Base-by-base conservation (phyloP, 78 protist species). In the Kipferlia bialata region DNA sequence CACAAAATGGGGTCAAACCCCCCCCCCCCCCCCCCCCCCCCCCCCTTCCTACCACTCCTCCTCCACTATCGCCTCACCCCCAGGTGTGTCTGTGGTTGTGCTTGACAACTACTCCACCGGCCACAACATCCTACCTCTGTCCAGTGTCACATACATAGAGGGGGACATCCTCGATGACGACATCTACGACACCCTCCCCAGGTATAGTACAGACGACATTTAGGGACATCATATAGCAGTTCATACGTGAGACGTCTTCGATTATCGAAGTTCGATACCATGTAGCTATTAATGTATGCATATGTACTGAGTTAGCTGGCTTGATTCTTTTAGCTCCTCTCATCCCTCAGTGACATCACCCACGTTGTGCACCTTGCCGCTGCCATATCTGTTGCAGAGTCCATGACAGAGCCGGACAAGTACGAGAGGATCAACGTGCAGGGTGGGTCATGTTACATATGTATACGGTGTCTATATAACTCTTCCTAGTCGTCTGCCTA, bases 351-450 rank as follows among this genome's bases (percentile, higher is more conserved):
- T 13, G 59, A 36, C n/a, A 48, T 67, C n/a, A 44, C 56, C 37
- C 59, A 36, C 34, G 31, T 59, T 2, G 26, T 77, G 17, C 81
- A 77, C 38, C 58, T 77, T 1, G 81, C 76, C 17, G 81, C 81
- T 2, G 55, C 61, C 24, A 70, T 77, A 10, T 63, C 66, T 6
- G 75, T 70, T 2, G 51, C 66, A 22, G 75, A 77, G 28, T 68
- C 72, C 20, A 70, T 77, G 73, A 5, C 16, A 12, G 12, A 62
- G 18, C 73, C 73, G 48, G 61, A 34, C 29, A 69, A 77, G 22
- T 77, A 60, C 66, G 68, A 39, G 53, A 2, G 33, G 51, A 70
- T 33, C 33, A 77, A 77, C 6, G 64, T 59, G 6, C 33, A 55
- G 20, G 81, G 81, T 22, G 17, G 57, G 22, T n/a, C n/a, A n/a